Conservation (phyloP, 768 basidiomycete species). For the Melanogaster broomeanus region DNA sequence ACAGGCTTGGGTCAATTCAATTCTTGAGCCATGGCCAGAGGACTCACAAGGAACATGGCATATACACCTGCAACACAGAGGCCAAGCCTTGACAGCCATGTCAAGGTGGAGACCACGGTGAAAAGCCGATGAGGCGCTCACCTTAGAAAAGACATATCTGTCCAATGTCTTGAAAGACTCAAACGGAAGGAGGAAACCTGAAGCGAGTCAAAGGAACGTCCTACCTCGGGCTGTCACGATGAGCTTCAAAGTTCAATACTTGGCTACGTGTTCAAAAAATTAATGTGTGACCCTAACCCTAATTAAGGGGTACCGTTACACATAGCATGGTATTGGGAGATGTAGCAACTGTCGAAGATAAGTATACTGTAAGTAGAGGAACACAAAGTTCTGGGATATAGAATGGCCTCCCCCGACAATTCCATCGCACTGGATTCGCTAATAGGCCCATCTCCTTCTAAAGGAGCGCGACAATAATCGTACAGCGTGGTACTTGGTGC, state of each 20-base stretch:
- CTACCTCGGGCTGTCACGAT: too few relatives aligned
- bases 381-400: too few relatives aligned
- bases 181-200: neutral
- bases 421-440: neutral
- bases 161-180: neutral
- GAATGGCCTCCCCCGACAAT: too few relatives aligned
- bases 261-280: conserved; percentile 26
- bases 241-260: too few relatives aligned
- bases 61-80: conserved; percentile 89
- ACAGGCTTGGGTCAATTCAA: conserved; percentile 5
- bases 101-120: neutral
- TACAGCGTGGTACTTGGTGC: too few relatives aligned
- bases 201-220: too few relatives aligned
- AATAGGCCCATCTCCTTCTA: too few relatives aligned
- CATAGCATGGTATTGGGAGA: neutral
- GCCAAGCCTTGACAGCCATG: conserved; percentile 48
- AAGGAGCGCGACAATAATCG: too few relatives aligned
- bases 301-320: conserved; percentile 10
- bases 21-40: neutral
- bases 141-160: conserved; percentile 32
- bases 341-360: too few relatives aligned
- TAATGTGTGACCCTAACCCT: conserved; percentile 14
- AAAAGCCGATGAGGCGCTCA: neutral
- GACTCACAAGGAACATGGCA: conserved; percentile 82
- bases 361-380: too few relatives aligned